Evolutionary conservation across 768 basidiomycete species (phyloP), one percentile per base, ranked within the genome.

Genomic region (Dictyophora rubrovolvata): DNA sequence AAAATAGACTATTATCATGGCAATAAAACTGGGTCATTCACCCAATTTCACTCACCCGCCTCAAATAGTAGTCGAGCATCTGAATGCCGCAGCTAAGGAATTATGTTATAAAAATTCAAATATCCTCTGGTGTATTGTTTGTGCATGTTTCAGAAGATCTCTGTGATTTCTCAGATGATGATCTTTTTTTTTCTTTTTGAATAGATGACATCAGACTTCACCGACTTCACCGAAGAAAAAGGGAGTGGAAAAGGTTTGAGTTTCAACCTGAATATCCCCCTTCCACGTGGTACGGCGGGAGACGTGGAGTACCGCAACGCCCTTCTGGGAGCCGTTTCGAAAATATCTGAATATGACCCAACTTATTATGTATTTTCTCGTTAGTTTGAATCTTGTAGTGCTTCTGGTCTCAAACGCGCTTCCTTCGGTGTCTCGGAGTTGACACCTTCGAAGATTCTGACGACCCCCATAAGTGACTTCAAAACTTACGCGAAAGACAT

Each of bases 1-100:
- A 70, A 70, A 12, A 64, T 73, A 35, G 72, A 74, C 56, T 74
- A 71, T 58, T 71, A 73, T 42, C 72, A 72, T 55, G 72, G 73
- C 9, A 73, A 73, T 47, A 71, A 69, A n/a, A 67, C 57, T 65
- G 34, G 51, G 63, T 8, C 52, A 28, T 28, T 34, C 14, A 28
- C 7, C 22, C 28, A 18, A 47, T 3, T 17, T 6, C 7, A 47
- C 22, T 7, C 23, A 22, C 17, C 22, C 35, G 11, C 22, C 2
- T 17, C 12, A 18, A 17, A 20, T 35, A 22, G 52, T 50, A 23
- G 18, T 14, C 9, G 18, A 42, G n/a, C 10, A 42, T 28, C 28
- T 28, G 28, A 28, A 20, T n/a, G 20, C 61, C 70, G 70, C 62
- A 42, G 70, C 28, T 28, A n/a, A 66, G 60, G 64, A 66, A 57